These are phyloP conservation scores for Picea engelmannii DNA, from an alignment of 83 land plant species.

Conservation along the genomic window DNA sequence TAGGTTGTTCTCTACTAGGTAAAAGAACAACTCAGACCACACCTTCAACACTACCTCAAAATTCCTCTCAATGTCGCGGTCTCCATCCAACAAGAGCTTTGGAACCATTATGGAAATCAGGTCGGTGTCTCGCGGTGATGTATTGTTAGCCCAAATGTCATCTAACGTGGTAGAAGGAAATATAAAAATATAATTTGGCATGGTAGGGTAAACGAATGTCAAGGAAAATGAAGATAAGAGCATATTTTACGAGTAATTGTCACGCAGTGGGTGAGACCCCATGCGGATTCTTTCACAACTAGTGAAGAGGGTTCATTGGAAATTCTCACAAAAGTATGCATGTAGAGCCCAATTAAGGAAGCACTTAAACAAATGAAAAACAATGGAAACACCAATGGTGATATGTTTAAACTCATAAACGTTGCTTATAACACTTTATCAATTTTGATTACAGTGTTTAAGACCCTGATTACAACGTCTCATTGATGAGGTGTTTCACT, in stretches of 20 bases:
- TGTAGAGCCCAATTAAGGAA: background rate
- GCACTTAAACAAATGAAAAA: background rate
- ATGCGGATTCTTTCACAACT: no score
- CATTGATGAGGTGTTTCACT: no score
- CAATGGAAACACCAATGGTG: background rate
- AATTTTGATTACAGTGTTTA: no score
- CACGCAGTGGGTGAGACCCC: no score
- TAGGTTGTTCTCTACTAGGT: no score
- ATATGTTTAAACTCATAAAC: background rate
- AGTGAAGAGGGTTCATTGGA: no score
- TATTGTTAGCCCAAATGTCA: background rate
- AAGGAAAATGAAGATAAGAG: background rate
- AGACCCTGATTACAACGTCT: no score
- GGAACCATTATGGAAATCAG: no score
- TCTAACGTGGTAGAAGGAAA: background rate
- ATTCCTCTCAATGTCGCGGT: slow-evolving; percentile 19
- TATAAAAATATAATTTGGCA: background rate
- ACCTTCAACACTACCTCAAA: no score
- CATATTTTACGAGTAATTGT: background rate
- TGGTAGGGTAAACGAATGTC: background rate
- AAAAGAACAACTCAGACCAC: no score
- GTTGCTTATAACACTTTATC: no score
- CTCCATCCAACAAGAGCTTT: slow-evolving; percentile 30
- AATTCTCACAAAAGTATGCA: slow-evolving; percentile 44
- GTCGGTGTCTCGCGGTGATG: background rate